phyloP scores from a whole-genome alignment of 2,329 filamentous ascomycete genomes.

The Cladosporium sp. region DNA sequence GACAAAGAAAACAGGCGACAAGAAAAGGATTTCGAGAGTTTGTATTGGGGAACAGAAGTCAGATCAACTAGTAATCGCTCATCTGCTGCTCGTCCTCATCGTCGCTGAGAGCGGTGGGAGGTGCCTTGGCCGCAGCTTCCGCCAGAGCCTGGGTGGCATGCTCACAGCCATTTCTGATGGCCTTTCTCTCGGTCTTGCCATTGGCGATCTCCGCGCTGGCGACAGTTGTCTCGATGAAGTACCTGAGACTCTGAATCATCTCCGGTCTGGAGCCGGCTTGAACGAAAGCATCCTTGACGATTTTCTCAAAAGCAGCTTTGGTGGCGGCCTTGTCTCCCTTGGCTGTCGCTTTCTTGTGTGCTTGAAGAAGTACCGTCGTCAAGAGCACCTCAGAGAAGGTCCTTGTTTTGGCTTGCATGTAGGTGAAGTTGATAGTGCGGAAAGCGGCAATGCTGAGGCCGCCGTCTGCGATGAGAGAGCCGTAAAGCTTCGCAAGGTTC shows the following conservation, averaged over 20 bases:
- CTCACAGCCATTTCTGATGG: constrained; percentile 43
- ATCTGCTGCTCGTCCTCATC: constrained; percentile 12
- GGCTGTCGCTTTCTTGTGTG: constrained; percentile 38
- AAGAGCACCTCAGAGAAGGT: constrained; percentile 78
- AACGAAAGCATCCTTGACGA: constrained; percentile 63
- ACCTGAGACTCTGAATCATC: constrained; percentile 70
- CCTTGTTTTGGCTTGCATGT: constrained; percentile 70
- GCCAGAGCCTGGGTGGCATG: constrained; percentile 11
- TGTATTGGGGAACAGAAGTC: no score
- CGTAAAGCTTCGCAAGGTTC: constrained; percentile 65
- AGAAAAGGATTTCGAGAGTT: no score
- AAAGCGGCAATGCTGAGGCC: constrained; percentile 54
- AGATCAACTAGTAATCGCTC: constrained; percentile 5
- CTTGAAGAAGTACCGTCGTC: constrained; percentile 64
- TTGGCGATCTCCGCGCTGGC: constrained; percentile 56
- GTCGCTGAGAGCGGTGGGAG: constrained; percentile 1
- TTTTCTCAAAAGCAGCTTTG: constrained; percentile 45
- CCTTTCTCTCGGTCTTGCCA: constrained; percentile 48
- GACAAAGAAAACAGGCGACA: no score
- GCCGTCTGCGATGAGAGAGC: constrained; percentile 57
- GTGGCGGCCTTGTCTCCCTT: constrained; percentile 37
- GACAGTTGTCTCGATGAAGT: constrained; percentile 74
- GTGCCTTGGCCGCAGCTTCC: constrained; percentile 8
- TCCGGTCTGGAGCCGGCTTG: constrained; percentile 60
- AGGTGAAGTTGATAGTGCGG: constrained; percentile 71